Percentiles rank a stretch among this genome's conserved stretches.
phyloP scores from a whole-genome alignment of 495 filamentous ascomycete genomes.

The Hypoxylon rickii region DNA sequence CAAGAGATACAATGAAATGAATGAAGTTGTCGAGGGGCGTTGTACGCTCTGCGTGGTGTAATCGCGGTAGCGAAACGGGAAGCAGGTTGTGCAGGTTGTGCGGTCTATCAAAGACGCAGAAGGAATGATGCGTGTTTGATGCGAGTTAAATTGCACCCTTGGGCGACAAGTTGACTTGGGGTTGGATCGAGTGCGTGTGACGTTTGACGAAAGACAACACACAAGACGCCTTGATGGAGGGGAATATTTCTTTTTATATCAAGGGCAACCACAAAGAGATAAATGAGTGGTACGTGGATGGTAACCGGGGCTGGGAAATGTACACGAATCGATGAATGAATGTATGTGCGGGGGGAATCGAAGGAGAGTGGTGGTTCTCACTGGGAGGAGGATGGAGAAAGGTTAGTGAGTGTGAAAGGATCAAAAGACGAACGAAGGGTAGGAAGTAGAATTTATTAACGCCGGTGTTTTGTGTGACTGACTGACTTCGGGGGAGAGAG shows the following conservation, averaged over 20 bases:
- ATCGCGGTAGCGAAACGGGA: constrained; percentile 14
- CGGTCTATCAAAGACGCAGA: constrained; percentile 40
- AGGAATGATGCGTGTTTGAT: constrained; percentile 36
- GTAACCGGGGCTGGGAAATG: constrained; percentile 39
- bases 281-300: constrained; percentile 43
- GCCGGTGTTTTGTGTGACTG: constrained; percentile 21
- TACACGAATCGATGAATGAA: constrained; percentile 33
- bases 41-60: constrained; percentile 36
- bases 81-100: constrained; percentile 25
- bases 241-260: constrained; percentile 10
- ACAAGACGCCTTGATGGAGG: not conserved
- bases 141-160: constrained; percentile 28
- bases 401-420: constrained; percentile 10
- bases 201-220: constrained; percentile 19
- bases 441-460: constrained; percentile 18
- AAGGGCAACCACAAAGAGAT: constrained; percentile 27
- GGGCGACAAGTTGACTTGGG: constrained; percentile 22
- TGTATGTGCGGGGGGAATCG: constrained; percentile 29
- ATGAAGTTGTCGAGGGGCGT: constrained; percentile 28
- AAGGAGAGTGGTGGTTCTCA: constrained; percentile 37
- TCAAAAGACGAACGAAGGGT: constrained; percentile 20
- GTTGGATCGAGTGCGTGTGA: constrained; percentile 19
- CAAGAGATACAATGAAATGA: constrained; percentile 31
- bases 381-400: constrained; percentile 21
- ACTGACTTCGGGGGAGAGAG: too few relatives aligned